Evolutionary conservation across 73 alveolate genomes (phyloP).

Genomic region (Paramecium tetraurelia): DNA sequence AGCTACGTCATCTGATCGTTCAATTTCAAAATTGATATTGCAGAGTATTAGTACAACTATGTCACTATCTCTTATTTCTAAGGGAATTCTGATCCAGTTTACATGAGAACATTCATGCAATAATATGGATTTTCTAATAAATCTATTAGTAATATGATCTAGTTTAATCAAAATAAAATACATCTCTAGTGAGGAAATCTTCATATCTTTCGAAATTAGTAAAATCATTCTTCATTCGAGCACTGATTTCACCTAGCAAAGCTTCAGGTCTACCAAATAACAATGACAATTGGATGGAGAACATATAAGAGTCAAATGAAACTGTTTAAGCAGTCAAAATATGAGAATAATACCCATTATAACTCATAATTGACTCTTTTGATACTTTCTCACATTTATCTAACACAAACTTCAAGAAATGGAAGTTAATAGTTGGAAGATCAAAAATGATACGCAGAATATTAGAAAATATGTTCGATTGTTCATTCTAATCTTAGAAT

Average conservation of each 20-base stretch:
- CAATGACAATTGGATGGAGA: background rate
- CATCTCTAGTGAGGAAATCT: slow-evolving; percentile 45
- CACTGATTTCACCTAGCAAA: background rate
- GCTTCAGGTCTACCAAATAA: background rate
- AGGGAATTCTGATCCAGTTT: background rate
- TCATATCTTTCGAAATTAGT: background rate
- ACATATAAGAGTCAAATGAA: slow-evolving; percentile 14
- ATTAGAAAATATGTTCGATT: background rate
- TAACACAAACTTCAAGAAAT: background rate
- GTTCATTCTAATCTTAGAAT: background rate
- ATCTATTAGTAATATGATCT: background rate
- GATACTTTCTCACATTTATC: slow-evolving; percentile 23
- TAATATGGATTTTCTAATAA: slow-evolving; percentile 33
- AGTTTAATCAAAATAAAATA: background rate
- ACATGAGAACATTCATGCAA: background rate
- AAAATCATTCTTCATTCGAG: background rate
- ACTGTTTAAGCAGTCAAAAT: background rate
- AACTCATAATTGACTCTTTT: background rate
- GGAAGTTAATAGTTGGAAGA: slow-evolving; percentile 22
- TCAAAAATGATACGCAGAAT: background rate
- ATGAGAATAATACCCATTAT: slow-evolving; percentile 23
- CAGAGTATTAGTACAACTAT: background rate
- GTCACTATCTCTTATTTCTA: background rate
- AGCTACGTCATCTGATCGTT: background rate
- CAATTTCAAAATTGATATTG: background rate